Percentiles rank a stretch among this genome's conserved stretches.
These are phyloP conservation scores for Penicillium sp. DNA, from an alignment of 2,329 filamentous ascomycete species.

Conservation along the genomic window DNA sequence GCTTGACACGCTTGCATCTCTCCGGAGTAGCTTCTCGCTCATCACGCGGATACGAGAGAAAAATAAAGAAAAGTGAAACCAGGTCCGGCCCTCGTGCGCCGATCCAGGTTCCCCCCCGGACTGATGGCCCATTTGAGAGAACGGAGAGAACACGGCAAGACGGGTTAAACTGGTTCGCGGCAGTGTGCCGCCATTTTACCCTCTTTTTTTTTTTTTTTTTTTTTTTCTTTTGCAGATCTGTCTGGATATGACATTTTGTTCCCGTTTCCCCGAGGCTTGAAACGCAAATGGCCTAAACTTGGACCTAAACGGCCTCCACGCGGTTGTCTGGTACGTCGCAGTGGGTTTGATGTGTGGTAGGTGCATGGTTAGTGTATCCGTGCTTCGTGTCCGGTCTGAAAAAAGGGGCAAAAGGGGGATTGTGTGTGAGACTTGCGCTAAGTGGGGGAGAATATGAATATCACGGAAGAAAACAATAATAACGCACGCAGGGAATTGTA, in stretches of 20 bases:
- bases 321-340: neutral
- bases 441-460: neutral
- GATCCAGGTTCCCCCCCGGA: constrained; percentile 7
- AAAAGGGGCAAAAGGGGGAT: constrained; percentile 11
- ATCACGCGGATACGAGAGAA: neutral
- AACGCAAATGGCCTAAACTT: neutral
- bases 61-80: neutral
- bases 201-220: no score
- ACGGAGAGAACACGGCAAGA: neutral
- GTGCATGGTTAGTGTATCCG: constrained; percentile 2
- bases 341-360: neutral
- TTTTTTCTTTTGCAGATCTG: neutral
- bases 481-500: neutral
- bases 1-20: constrained; percentile 3
- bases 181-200: neutral
- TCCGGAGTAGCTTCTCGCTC: neutral
- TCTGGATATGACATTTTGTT: neutral
- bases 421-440: neutral
- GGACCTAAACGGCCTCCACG: neutral
- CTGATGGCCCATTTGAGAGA: constrained; percentile 4
- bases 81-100: constrained; percentile 1
- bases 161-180: neutral
- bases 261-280: constrained; percentile 4
- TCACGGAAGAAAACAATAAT: neutral
- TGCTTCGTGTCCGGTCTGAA: constrained; percentile 5